Evolutionary conservation across 768 basidiomycete genomes (phyloP).

Genomic region (Mrakia hoshinonis): DNA sequence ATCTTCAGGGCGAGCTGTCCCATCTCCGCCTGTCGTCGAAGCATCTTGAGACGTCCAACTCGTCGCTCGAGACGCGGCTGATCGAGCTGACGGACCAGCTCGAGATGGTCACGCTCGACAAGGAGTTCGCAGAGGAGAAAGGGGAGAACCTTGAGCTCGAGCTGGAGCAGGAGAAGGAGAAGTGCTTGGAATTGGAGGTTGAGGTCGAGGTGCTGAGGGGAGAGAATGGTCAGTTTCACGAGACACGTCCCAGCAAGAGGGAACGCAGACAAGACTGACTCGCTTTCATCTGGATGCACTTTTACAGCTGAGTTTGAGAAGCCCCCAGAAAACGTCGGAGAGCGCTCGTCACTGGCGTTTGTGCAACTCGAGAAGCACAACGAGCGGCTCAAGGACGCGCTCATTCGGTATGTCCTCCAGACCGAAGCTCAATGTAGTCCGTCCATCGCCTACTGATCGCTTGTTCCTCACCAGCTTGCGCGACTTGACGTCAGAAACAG

Average conservation of each 20-base stretch:
- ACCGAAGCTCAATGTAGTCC: no score
- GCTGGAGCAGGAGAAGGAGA: conserved; percentile 69
- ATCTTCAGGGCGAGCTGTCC: conserved; percentile 69
- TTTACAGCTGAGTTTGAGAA: conserved; percentile 38
- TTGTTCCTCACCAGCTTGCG: conserved; percentile 52
- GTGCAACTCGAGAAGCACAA: conserved; percentile 95
- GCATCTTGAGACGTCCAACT: conserved; percentile 62
- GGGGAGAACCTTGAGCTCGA: conserved; percentile 71
- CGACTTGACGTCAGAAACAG: conserved; percentile 78
- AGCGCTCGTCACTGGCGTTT: conserved; percentile 49
- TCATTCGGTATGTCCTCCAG: conserved; percentile 44
- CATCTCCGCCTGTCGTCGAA: conserved; percentile 65
- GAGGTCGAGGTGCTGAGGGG: conserved; percentile 68
- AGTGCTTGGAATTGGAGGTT: conserved; percentile 66
- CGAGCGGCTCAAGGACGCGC: conserved; percentile 85
- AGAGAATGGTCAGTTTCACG: conserved; percentile 44
- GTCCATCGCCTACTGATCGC: neutral
- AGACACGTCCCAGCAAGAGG: conserved; percentile 5
- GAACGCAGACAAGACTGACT: conserved; percentile 17
- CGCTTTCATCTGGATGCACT: neutral
- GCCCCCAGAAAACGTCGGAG: conserved; percentile 34
- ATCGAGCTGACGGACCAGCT: conserved; percentile 78
- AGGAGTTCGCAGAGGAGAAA: conserved; percentile 90
- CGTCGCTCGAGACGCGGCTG: conserved; percentile 60
- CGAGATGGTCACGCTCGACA: conserved; percentile 90